These are phyloP conservation scores for Wickerhamiella alocasiicola DNA, from an alignment of 805 yeast genomes.

Conservation along the genomic window DNA sequence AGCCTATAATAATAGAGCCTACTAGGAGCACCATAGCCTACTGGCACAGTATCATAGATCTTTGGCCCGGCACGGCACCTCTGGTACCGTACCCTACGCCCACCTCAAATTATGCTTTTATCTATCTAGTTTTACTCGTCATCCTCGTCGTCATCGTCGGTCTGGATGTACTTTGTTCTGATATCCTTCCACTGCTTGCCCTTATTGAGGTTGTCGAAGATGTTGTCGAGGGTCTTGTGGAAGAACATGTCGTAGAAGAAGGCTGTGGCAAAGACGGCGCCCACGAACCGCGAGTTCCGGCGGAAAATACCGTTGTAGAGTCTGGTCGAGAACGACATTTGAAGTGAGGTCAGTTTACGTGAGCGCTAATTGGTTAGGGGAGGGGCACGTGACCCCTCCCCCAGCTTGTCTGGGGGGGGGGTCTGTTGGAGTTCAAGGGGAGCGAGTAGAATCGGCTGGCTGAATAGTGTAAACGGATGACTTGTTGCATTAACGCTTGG, in stretches of 20 bases:
- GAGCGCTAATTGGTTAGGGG: conserved; percentile 11
- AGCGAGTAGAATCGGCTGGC: no score
- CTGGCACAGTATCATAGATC: no score
- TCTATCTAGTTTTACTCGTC: conserved; percentile 13
- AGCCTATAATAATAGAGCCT: no score
- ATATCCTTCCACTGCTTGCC: conserved; percentile 29
- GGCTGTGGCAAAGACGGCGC: conserved; percentile 69
- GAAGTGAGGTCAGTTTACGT: conserved; percentile 6
- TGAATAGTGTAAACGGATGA: no score
- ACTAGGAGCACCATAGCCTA: no score
- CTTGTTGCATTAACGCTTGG: no score
- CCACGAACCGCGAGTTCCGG: conserved; percentile 84
- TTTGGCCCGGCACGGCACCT: no score
- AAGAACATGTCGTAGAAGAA: conserved; percentile 49
- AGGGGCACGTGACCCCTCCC: conserved; percentile 10
- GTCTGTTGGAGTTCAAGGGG: no score
- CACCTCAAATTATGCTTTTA: background rate
- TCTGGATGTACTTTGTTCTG: conserved; percentile 21
- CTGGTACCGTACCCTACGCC: no score
- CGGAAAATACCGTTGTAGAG: conserved; percentile 61
- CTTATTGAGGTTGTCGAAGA: conserved; percentile 28
- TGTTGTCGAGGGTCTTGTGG: conserved; percentile 26
- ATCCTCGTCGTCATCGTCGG: conserved; percentile 22
- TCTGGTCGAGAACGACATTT: conserved; percentile 31
- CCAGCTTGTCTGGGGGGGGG: no score